Evolutionary conservation across 139 green algal genomes (phyloP).

Genomic region (Coelastrella sp.): DNA sequence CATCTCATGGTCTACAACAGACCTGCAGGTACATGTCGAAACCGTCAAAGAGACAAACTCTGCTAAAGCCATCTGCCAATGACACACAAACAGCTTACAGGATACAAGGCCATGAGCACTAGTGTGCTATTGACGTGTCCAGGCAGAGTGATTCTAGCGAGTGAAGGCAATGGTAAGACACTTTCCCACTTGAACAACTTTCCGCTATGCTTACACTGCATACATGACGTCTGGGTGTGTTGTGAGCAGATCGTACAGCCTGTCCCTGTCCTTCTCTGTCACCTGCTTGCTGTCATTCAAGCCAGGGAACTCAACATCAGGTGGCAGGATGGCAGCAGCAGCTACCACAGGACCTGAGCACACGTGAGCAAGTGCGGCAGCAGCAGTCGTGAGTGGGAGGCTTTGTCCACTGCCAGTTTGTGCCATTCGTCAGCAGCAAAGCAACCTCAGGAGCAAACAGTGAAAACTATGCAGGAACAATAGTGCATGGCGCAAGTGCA

Average conservation of each 20-base stretch:
- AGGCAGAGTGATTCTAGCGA: too few species aligned
- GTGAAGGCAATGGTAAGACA: too few species aligned
- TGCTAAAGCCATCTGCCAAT: too few species aligned
- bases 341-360: conserved; percentile 88
- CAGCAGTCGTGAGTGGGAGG: too few species aligned
- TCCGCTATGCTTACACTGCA: conserved; percentile 62
- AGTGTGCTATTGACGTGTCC: background rate
- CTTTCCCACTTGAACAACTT: background rate
- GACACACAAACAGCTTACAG: background rate
- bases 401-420: too few species aligned
- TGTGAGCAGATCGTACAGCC: conserved; percentile 74
- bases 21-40: conserved; percentile 55
- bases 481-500: too few species aligned
- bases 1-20: conserved; percentile 66
- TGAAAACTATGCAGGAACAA: too few species aligned
- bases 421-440: too few species aligned
- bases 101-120: too few species aligned
- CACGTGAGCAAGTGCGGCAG: background rate
- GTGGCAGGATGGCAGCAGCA: conserved; percentile 72
- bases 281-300: conserved; percentile 89
- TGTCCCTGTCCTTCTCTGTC: conserved; percentile 73
- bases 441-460: too few species aligned
- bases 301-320: conserved; percentile 13
- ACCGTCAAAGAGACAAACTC: background rate
- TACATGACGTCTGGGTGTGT: conserved; percentile 64